phyloP scores from a whole-genome alignment of 73 alveolate species.

The Paramecium sonneborni region DNA sequence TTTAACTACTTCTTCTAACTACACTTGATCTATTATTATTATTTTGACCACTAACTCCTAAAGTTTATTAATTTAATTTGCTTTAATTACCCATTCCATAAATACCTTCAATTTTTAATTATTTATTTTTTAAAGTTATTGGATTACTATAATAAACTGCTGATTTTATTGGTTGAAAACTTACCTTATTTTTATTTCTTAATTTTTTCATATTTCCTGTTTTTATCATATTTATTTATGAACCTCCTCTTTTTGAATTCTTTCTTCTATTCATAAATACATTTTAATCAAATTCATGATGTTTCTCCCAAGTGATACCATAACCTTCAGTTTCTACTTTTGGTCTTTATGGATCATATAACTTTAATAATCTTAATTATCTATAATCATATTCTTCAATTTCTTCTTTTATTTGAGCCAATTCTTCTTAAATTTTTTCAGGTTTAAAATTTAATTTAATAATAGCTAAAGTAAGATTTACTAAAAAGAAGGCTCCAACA shows the following conservation, averaged over 20 bases:
- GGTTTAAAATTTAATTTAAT: slow-evolving; percentile 91
- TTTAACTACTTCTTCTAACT: not conserved
- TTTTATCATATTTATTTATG: not conserved
- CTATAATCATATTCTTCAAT: not conserved
- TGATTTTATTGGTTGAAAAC: slow-evolving; percentile 17
- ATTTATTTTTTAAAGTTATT: not conserved
- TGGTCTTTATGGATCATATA: not conserved
- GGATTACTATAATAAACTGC: slow-evolving; percentile 39
- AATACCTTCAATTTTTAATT: not conserved
- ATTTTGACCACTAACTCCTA: not conserved
- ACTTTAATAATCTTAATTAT: not conserved
- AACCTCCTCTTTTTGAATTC: not conserved
- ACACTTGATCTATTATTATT: not conserved
- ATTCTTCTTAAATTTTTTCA: slow-evolving; percentile 77
- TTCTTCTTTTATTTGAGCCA: not conserved
- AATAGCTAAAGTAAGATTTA: slow-evolving; percentile 92
- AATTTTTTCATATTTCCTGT: not conserved
- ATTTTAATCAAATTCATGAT: not conserved
- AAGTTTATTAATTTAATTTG: not conserved
- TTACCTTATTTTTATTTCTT: not conserved
- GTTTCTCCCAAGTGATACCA: not conserved
- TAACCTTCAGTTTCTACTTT: not conserved
- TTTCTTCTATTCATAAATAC: not conserved
- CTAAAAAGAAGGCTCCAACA: slow-evolving; percentile 89
- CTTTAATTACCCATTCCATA: slow-evolving; percentile 18